Conservation (phyloP, 495 filamentous ascomycete genomes). For the Coniosporium apollinis region DNA sequence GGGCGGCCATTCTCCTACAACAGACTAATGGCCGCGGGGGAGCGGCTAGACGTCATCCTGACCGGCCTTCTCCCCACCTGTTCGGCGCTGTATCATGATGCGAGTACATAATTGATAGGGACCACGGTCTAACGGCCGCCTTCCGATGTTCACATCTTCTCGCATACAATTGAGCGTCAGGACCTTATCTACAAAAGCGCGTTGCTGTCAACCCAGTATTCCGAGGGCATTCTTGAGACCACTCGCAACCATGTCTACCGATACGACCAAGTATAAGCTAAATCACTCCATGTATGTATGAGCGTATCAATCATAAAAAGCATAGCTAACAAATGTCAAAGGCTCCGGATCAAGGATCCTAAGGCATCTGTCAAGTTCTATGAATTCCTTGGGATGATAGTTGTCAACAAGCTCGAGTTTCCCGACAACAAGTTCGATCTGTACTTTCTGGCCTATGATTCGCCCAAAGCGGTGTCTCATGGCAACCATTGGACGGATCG, state of each 20-base stretch:
- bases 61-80: too few species aligned
- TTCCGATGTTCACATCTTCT: too few species aligned
- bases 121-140: too few species aligned
- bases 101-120: too few species aligned
- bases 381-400: conserved; percentile 75
- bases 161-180: too few species aligned
- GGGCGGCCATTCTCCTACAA: too few species aligned
- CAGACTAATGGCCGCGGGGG: too few species aligned
- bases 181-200: too few species aligned
- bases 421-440: conserved; percentile 79
- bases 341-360: conserved; percentile 91
- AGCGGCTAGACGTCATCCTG: too few species aligned
- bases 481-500: conserved; percentile 61
- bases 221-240: conserved; percentile 19
- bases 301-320: neutral
- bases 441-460: conserved; percentile 68
- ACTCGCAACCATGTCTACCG: conserved; percentile 52
- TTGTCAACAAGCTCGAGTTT: conserved; percentile 58
- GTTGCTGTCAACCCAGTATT: neutral
- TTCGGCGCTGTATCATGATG: too few species aligned
- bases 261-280: conserved; percentile 71
- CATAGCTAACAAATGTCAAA: conserved; percentile 19
- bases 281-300: conserved; percentile 58
- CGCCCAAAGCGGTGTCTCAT: conserved; percentile 38
- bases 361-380: conserved; percentile 89